Evolutionary conservation across 2,329 filamentous ascomycete species (phyloP).

Genomic region (Pochonia chlamydosporia): DNA sequence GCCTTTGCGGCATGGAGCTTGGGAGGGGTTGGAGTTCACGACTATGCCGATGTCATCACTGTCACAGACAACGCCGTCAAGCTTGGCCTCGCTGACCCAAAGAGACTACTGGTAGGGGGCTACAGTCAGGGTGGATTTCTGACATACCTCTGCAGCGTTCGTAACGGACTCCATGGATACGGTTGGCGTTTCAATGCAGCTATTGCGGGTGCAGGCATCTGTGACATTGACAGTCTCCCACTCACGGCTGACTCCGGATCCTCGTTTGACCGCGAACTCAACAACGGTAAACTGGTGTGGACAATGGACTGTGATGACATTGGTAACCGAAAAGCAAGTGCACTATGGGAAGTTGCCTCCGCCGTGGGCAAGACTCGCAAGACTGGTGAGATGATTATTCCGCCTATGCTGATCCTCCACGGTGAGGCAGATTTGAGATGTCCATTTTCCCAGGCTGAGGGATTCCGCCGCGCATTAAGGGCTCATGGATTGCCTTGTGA

Average conservation of each 20-base stretch:
- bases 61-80: slow-evolving; percentile 26
- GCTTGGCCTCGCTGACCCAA: slow-evolving; percentile 22
- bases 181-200: slow-evolving; percentile 30
- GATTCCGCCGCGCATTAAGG: slow-evolving; percentile 23
- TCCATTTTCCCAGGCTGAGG: slow-evolving; percentile 26
- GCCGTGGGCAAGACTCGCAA: slow-evolving; percentile 4
- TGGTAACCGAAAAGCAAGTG: not conserved
- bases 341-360: not conserved
- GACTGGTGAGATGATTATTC: slow-evolving; percentile 5
- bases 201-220: slow-evolving; percentile 30
- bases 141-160: slow-evolving; percentile 27
- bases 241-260: slow-evolving; percentile 21
- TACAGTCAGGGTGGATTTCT: slow-evolving; percentile 33
- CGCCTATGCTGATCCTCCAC: slow-evolving; percentile 18
- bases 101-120: slow-evolving; percentile 28
- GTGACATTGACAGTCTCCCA: slow-evolving; percentile 27
- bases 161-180: slow-evolving; percentile 24
- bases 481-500: slow-evolving; percentile 22
- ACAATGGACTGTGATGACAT: slow-evolving; percentile 6
- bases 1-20: slow-evolving; percentile 23
- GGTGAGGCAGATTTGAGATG: slow-evolving; percentile 25
- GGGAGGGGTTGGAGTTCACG: slow-evolving; percentile 24
- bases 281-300: slow-evolving; percentile 13
- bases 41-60: slow-evolving; percentile 30
- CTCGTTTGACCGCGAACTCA: slow-evolving; percentile 11